Evolutionary conservation across 805 yeast species (phyloP), one percentile per base, ranked within the genome.

Genomic region (Komagataella kurtzmanii): DNA sequence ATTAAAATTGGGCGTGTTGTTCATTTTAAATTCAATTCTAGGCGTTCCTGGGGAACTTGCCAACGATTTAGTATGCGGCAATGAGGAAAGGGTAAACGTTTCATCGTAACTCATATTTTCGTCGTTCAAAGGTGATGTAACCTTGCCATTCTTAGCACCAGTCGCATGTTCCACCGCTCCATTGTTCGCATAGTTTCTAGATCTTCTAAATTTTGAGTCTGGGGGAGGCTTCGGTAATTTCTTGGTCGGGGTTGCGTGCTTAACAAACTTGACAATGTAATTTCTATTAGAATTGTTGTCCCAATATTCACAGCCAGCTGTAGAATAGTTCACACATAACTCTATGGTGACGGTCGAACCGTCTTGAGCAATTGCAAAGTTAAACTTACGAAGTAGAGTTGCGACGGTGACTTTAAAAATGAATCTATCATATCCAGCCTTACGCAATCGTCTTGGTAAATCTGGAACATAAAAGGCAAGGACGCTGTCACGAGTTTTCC

Each of bases 401-500:
- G 72, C 73, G 51, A 80, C 65, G 0, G 79, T 75, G 49, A 88
- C 71, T 54, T 75, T 76, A 65, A 88, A 85, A 12, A 76, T 69
- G 61, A 88, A 88, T 48, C 95, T 69, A 64, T 88, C 96, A 63
- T 80, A 83, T 51, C 71, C 65, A 49, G 81, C 68, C 17, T 67
- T 62, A 54, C 71, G 72, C 55, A 81, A 65, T 6, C 74, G 63
- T 45, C 72, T 61, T 5, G 83, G 80, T 1, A 74, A 60, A 54
- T 83, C 88, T 3, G 77, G 74, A 2, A 75, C 71, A 66, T 77
- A 88, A 3, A 61, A 56, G 3, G 90, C 85, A 46, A 79, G 80
- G 36, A 83, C 76, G 61, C 85, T 91, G 46, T 80, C 73, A 19
- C 82, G 78, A 0, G 95, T 82, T 46, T 68, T 69, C 98, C 98